These are phyloP conservation scores for Fusarium drepaniforme DNA, from an alignment of 2,329 filamentous ascomycete genomes.

Conservation along the genomic window DNA sequence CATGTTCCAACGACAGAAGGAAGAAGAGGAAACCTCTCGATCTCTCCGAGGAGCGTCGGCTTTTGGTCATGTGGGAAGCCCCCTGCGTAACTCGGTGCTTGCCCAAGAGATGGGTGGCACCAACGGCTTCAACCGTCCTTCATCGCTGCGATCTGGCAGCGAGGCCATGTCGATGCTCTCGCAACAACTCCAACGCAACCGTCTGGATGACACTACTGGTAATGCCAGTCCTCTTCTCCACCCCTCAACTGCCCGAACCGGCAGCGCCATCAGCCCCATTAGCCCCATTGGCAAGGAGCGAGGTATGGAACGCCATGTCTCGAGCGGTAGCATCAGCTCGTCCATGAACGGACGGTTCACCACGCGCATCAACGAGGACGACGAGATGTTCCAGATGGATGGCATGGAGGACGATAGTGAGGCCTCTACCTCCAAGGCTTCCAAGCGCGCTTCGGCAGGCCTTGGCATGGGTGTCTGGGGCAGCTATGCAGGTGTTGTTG, in stretches of 20 bases:
- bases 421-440: constrained; percentile 57
- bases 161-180: constrained; percentile 70
- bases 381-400: constrained; percentile 71
- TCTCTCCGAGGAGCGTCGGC: constrained; percentile 60
- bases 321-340: constrained; percentile 69
- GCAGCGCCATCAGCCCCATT: constrained; percentile 53
- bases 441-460: constrained; percentile 63
- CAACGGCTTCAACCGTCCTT: constrained; percentile 55
- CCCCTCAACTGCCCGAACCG: constrained; percentile 56
- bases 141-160: constrained; percentile 55
- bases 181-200: constrained; percentile 72
- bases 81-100: constrained; percentile 72
- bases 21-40: constrained; percentile 64
- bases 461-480: constrained; percentile 53
- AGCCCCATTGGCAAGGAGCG: constrained; percentile 57
- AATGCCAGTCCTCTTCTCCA: constrained; percentile 63
- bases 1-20: constrained; percentile 70
- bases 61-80: constrained; percentile 76
- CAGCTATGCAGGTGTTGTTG: constrained; percentile 56
- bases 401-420: constrained; percentile 75
- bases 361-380: constrained; percentile 75
- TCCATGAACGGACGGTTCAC: constrained; percentile 68
- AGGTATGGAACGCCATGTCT: constrained; percentile 68
- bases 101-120: constrained; percentile 63
- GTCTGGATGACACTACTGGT: constrained; percentile 61